Percentiles rank a stretch among this genome's conserved stretches.
phyloP scores from a whole-genome alignment of 495 filamentous ascomycete genomes.

The Aspergillus cristatus region DNA sequence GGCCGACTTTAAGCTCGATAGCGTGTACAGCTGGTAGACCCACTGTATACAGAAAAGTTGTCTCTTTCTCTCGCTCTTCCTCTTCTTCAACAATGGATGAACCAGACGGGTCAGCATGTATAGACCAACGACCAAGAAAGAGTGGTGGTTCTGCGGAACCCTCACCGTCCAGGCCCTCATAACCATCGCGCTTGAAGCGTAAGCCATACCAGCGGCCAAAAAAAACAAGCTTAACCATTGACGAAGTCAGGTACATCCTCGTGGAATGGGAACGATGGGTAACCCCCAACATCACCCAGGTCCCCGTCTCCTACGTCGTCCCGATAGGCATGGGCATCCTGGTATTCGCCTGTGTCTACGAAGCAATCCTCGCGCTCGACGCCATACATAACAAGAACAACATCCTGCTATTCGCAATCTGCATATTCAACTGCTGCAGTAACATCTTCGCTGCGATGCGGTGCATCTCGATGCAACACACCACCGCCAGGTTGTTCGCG shows the following conservation, averaged over 20 bases:
- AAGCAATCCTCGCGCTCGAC: slow-evolving; percentile 9
- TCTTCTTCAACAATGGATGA: too few relatives aligned
- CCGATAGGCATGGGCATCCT: slow-evolving; percentile 13
- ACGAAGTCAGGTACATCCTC: slow-evolving; percentile 10
- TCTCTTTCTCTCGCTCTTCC: too few relatives aligned
- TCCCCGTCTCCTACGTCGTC: slow-evolving; percentile 8
- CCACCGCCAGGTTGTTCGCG: neutral
- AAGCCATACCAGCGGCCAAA: neutral
- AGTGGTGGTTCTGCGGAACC: neutral
- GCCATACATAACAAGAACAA: slow-evolving; percentile 15
- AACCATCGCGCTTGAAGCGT: neutral
- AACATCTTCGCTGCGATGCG: slow-evolving; percentile 12
- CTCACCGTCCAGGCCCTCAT: neutral
- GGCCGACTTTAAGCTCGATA: too few relatives aligned
- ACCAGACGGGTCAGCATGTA: neutral
- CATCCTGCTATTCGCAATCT: slow-evolving; percentile 16
- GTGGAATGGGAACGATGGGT: slow-evolving; percentile 15
- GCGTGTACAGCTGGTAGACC: too few relatives aligned
- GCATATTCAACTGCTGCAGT: slow-evolving; percentile 12
- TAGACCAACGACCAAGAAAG: neutral
- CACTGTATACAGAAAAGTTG: too few relatives aligned
- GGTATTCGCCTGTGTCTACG: slow-evolving; percentile 13
- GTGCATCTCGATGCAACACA: slow-evolving; percentile 3
- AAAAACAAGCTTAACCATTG: too few relatives aligned
- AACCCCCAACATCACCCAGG: slow-evolving; percentile 9